Conservation (phyloP, 1,284 basidiomycete species). For the Trichosporon sp. region DNA sequence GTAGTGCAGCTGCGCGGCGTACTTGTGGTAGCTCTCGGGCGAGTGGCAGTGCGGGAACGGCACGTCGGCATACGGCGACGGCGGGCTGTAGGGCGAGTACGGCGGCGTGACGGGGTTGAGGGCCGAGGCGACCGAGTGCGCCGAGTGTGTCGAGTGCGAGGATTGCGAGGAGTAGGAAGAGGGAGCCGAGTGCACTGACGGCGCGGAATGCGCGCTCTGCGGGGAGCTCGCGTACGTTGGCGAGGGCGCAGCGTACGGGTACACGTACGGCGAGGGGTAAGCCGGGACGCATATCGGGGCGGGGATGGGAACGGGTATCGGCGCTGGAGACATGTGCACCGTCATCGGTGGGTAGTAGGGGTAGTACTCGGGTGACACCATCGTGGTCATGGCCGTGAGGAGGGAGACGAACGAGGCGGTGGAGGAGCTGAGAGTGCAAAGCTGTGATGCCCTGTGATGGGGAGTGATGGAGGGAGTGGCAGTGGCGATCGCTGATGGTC, state of each 20-base stretch:
- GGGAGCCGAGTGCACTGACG: not conserved
- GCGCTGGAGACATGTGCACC: not conserved
- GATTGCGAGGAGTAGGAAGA: not conserved
- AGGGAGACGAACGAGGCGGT: not conserved
- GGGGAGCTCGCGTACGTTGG: not conserved
- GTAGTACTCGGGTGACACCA: not conserved
- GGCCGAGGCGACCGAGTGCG: no score
- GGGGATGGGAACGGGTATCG: not conserved
- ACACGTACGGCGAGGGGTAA: not conserved
- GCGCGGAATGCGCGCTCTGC: not conserved
- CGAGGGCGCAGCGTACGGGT: not conserved
- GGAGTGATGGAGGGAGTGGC: not conserved
- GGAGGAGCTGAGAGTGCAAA: not conserved
- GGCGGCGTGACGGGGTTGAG: not conserved
- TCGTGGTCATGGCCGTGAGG: not conserved
- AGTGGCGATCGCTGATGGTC: not conserved
- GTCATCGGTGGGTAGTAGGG: not conserved
- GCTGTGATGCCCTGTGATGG: not conserved
- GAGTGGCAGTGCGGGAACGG: not conserved
- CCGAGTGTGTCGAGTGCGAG: not conserved
- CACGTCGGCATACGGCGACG: not conserved
- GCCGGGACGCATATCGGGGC: not conserved
- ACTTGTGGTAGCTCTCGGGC: not conserved
- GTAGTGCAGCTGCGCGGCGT: not conserved
- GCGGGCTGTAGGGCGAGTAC: not conserved